Base-by-base conservation (phyloP, 2,329 filamentous ascomycete species). In the Seiridium cupressi region DNA sequence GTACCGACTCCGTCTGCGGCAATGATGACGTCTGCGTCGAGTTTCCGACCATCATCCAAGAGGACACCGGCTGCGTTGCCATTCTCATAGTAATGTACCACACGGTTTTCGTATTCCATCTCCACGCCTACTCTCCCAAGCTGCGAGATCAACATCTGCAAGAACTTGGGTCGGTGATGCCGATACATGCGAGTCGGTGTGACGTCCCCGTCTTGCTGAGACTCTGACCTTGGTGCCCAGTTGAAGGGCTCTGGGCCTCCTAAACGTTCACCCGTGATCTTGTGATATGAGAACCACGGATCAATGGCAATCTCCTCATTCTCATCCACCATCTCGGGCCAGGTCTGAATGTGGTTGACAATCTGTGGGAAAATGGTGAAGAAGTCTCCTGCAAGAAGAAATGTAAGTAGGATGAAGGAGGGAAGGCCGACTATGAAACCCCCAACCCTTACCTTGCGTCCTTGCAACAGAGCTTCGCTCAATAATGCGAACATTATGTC, bases 141-240 rank as follows among this genome's bases (percentile, higher is more conserved):
- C 51, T 70, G 68, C 8, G 59, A 58, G 1, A 63, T 59, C 32
- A 70, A 56, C 44, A 64, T 61, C 3, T 60, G 60, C 4, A 61
- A 58, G 32, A 70, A 65, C 32, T 59, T 65, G 6, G 67, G 64
- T 42, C 68, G 64, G 40, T 59, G 55, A n/a, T 67, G 61, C 26
- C 59, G 51, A 1, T 44, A 55, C 44, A 65, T 54, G 8, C 61
- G 13, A 11, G 35, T 60, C 13, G 49, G 9, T 18, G 62, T 57
- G 11, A 35, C 44, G 47, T 61, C 58, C 5, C 36, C 57, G 26
- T 48, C 55, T 13, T 48, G 13, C 7, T 9, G 26, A 35, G 55
- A 11, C 11, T n/a, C 26, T 8, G 38, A 46, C n/a, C 44, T 48
- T 11, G 32, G 36, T 40, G 18, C 44, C 38, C 36, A 55, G 53